Evolutionary conservation across 257 asterid genomes (phyloP).

Genomic region (Fraxinus cuspidata): DNA sequence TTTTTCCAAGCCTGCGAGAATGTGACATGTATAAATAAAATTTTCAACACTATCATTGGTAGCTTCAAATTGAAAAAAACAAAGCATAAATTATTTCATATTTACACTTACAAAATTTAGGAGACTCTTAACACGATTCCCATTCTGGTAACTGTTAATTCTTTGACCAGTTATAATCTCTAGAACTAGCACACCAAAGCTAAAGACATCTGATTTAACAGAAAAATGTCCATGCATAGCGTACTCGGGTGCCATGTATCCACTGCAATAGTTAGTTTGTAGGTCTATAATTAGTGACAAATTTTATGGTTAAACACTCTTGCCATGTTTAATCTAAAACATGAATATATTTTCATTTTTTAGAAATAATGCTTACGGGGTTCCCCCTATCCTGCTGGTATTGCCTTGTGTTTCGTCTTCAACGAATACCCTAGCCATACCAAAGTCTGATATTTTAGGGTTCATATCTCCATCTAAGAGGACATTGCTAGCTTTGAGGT

Average conservation of each 20-base stretch:
- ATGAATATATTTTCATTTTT: no score
- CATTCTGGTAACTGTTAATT: not conserved
- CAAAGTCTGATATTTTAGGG: slow-evolving; percentile 59
- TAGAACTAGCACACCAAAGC: not conserved
- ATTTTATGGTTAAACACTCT: no score
- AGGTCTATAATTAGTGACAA: no score
- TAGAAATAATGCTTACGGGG: no score
- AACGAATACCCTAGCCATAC: slow-evolving; percentile 45
- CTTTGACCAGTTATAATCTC: not conserved
- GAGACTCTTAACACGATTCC: not conserved
- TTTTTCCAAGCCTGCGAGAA: slow-evolving; percentile 32
- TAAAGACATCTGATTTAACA: not conserved
- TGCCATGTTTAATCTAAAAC: no score
- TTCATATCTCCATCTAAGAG: slow-evolving; percentile 47
- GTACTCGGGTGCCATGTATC: not conserved
- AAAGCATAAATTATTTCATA: not conserved
- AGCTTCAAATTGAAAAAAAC: not conserved
- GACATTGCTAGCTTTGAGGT: slow-evolving; percentile 43
- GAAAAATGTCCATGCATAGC: not conserved
- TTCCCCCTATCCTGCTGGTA: slow-evolving; percentile 44
- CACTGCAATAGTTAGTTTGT: not conserved
- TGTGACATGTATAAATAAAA: not conserved
- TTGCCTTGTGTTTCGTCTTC: slow-evolving; percentile 40
- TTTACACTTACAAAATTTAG: not conserved
- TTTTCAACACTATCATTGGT: not conserved